phyloP scores from a whole-genome alignment of 495 filamentous ascomycete species.

The Lophium mytilinum region DNA sequence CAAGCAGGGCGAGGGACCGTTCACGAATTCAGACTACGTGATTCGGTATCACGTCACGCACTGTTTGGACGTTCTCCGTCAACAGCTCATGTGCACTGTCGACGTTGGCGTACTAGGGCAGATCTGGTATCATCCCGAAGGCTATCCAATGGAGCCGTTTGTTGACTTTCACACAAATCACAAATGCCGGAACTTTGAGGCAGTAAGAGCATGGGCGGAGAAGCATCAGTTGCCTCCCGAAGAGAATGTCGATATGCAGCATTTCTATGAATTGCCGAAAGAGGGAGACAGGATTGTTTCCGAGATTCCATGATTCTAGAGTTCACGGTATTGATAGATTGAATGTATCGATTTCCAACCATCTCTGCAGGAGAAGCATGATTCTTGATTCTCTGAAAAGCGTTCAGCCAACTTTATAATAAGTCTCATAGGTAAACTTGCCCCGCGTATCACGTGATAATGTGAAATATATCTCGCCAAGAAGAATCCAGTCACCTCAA shows the following conservation, averaged over 20 bases:
- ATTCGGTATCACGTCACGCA: slow-evolving; percentile 44
- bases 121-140: slow-evolving; percentile 39
- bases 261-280: slow-evolving; percentile 36
- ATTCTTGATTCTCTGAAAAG: too few relatives aligned
- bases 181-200: slow-evolving; percentile 49
- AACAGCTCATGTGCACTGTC: slow-evolving; percentile 48
- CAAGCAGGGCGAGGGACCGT: slow-evolving; percentile 38
- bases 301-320: slow-evolving; percentile 31
- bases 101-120: slow-evolving; percentile 47
- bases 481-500: too few relatives aligned
- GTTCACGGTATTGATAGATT: too few relatives aligned
- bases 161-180: slow-evolving; percentile 51
- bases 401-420: too few relatives aligned
- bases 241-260: slow-evolving; percentile 29
- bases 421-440: too few relatives aligned
- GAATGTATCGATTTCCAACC: too few relatives aligned
- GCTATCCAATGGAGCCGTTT: slow-evolving; percentile 39
- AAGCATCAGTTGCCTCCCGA: slow-evolving; percentile 39
- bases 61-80: slow-evolving; percentile 48
- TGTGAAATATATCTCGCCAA: too few relatives aligned
- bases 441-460: too few relatives aligned
- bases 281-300: slow-evolving; percentile 34
- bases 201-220: slow-evolving; percentile 44
- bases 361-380: too few relatives aligned
- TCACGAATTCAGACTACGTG: slow-evolving; percentile 42